Evolutionary conservation across 1,284 basidiomycete species (phyloP).

Genomic region (Pseudozyma sp.): DNA sequence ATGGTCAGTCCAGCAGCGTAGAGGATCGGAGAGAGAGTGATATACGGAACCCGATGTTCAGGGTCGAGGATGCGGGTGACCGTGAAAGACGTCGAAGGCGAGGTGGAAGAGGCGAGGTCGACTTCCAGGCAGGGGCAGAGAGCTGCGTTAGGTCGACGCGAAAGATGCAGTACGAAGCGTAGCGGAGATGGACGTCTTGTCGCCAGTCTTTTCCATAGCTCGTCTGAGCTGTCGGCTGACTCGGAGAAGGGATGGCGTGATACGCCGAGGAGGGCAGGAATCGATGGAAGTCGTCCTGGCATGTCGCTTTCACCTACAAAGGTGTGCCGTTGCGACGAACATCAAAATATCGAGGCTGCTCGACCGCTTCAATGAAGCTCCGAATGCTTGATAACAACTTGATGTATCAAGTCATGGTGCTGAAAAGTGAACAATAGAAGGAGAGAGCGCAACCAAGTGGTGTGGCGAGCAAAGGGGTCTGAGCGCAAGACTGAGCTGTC

Average conservation of each 20-base stretch:
- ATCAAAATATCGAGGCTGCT: no score
- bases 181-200: slow-evolving; percentile 19
- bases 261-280: neutral
- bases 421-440: neutral
- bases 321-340: no score
- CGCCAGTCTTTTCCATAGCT: slow-evolving; percentile 23
- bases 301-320: neutral
- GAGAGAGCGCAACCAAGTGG: neutral
- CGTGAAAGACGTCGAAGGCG: neutral
- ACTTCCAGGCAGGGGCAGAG: slow-evolving; percentile 37
- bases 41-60: slow-evolving; percentile 37
- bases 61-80: slow-evolving; percentile 47
- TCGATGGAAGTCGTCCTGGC: neutral
- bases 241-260: slow-evolving; percentile 1
- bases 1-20: slow-evolving; percentile 13
- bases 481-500: slow-evolving; percentile 1
- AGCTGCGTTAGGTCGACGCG: slow-evolving; percentile 24
- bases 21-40: slow-evolving; percentile 36
- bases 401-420: neutral
- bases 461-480: neutral
- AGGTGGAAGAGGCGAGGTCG: neutral
- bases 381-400: no score
- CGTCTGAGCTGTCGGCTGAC: neutral
- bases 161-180: slow-evolving; percentile 28
- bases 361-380: no score